phyloP scores from a whole-genome alignment of 106 monocot genomes.

The Vanilla planifolia region DNA sequence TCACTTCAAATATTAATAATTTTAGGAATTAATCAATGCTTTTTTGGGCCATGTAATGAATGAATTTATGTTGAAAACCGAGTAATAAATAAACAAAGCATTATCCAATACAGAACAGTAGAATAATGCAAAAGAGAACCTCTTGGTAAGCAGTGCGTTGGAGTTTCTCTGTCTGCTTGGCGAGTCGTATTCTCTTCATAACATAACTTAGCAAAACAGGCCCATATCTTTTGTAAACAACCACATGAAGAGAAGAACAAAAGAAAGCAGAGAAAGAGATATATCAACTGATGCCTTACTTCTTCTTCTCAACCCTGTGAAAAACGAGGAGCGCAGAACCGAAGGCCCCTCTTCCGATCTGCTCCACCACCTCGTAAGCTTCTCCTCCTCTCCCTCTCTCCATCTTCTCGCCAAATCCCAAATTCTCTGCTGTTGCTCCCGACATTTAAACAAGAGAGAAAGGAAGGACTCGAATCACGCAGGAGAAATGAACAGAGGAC shows the following conservation, averaged over 20 bases:
- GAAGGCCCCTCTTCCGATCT: constrained; percentile 56
- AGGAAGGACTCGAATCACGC: neutral
- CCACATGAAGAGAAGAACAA: too few relatives aligned
- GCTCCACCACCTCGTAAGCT: constrained; percentile 48
- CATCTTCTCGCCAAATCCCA: constrained; percentile 2
- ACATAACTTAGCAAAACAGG: constrained; percentile 34
- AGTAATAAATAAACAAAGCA: too few relatives aligned
- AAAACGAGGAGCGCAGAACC: constrained; percentile 46
- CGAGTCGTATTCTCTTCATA: constrained; percentile 55
- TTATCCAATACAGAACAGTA: too few relatives aligned
- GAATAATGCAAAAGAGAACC: too few relatives aligned
- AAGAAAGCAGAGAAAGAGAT: neutral
- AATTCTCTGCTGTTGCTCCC: neutral
- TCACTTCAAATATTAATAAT: too few relatives aligned
- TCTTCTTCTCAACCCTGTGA: constrained; percentile 49
- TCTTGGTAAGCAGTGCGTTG: constrained; percentile 68
- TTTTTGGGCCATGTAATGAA: too few relatives aligned
- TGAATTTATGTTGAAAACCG: too few relatives aligned
- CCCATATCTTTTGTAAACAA: too few relatives aligned
- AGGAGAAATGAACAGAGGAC: constrained; percentile 1
- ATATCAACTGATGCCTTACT: constrained; percentile 15
- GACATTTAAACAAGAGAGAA: neutral
- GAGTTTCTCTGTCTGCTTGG: constrained; percentile 59
- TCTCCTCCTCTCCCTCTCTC: constrained; percentile 17
- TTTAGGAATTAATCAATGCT: too few relatives aligned